phyloP scores from a whole-genome alignment of 2,329 filamentous ascomycete genomes.

The Cordyceps fumosorosea region DNA sequence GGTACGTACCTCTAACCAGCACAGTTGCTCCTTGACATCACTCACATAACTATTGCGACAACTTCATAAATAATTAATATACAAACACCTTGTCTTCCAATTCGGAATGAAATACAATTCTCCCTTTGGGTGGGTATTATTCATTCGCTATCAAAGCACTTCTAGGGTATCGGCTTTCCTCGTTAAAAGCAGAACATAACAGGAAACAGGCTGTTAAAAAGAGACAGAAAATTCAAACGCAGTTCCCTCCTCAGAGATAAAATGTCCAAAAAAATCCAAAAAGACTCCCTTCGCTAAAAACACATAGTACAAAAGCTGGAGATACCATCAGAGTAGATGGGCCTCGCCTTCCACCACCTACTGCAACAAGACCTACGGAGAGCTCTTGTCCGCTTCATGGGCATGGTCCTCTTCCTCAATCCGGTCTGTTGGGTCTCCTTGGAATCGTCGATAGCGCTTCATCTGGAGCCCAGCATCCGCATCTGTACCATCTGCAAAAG shows the following conservation, averaged over 20 bases:
- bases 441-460: slow-evolving; percentile 28
- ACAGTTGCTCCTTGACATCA: neutral
- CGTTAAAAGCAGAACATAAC: neutral
- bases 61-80: too few species aligned
- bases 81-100: neutral
- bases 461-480: slow-evolving; percentile 29
- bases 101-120: neutral
- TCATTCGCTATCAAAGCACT: slow-evolving; percentile 7
- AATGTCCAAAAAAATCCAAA: slow-evolving; percentile 1
- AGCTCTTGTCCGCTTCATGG: neutral
- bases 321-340: neutral
- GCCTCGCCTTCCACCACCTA: neutral
- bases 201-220: slow-evolving; percentile 5
- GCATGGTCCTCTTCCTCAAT: slow-evolving; percentile 31
- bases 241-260: neutral
- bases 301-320: neutral
- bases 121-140: slow-evolving; percentile 1
- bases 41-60: too few species aligned
- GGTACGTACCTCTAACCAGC: neutral
- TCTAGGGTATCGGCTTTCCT: slow-evolving; percentile 3
- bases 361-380: neutral
- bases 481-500: slow-evolving; percentile 24
- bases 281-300: slow-evolving; percentile 6
- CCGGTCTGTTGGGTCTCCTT: slow-evolving; percentile 27
- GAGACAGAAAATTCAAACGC: neutral